Percentiles rank a stretch among this genome's conserved stretches.
phyloP scores from a whole-genome alignment of 2,329 filamentous ascomycete genomes.

The Passalora sequoiae region DNA sequence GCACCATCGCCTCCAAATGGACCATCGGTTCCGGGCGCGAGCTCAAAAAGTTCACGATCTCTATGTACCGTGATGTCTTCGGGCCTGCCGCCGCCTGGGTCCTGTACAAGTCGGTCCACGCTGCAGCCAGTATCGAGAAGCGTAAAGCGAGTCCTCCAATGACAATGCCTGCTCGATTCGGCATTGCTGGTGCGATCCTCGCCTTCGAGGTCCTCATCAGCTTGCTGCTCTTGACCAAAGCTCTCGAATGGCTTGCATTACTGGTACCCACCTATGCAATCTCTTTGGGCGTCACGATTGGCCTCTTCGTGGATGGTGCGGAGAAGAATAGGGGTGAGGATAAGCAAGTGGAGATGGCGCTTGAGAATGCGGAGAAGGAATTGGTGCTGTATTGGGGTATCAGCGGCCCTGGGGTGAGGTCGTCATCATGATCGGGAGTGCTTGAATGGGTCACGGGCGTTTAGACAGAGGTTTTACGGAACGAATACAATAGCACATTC shows the following conservation, averaged over 20 bases:
- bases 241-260: neutral
- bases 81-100: conserved; percentile 13
- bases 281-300: neutral
- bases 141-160: neutral
- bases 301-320: neutral
- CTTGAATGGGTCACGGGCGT: no score
- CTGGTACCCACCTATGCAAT: neutral
- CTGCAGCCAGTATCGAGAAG: neutral
- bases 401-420: neutral
- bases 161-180: neutral
- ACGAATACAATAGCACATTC: no score
- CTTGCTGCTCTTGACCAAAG: neutral
- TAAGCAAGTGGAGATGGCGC: neutral
- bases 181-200: neutral
- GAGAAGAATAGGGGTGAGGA: no score
- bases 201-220: neutral
- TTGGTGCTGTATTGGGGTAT: neutral
- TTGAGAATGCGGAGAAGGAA: neutral
- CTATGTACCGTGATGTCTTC: conserved; percentile 17
- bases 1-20: conserved; percentile 14
- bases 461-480: no score
- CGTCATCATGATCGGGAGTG: neutral
- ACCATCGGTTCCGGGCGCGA: conserved; percentile 19
- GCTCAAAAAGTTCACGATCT: conserved; percentile 9
- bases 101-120: conserved; percentile 10